Conservation (phyloP, 257 asterid species). For the Solanum tarapatanum region DNA sequence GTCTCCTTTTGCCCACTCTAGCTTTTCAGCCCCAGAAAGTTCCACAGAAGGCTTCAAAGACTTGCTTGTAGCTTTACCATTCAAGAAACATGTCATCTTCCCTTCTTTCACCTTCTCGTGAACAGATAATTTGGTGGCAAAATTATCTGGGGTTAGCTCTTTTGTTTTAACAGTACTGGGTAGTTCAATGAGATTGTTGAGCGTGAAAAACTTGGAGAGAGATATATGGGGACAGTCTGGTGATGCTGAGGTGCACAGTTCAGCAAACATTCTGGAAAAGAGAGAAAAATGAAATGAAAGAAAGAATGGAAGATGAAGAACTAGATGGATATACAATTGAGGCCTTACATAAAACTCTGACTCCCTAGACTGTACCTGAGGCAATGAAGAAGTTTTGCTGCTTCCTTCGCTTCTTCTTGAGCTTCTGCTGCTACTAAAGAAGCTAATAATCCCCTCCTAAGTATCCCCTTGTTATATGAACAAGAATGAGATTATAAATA, state of each 20-base stretch:
- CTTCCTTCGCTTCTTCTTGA: slow-evolving; percentile 61
- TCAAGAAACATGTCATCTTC: slow-evolving; percentile 15
- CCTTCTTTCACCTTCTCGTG: slow-evolving; percentile 33
- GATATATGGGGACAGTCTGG: slow-evolving; percentile 51
- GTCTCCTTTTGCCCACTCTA: slow-evolving; percentile 69
- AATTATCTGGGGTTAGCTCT: slow-evolving; percentile 20
- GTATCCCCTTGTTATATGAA: slow-evolving; percentile 33
- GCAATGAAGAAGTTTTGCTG: slow-evolving; percentile 64
- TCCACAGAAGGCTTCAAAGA: slow-evolving; percentile 14
- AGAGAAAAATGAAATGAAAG: not conserved
- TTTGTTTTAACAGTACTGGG: slow-evolving; percentile 22
- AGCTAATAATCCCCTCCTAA: slow-evolving; percentile 58
- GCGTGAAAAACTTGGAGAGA: slow-evolving; percentile 51
- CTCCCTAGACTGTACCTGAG: slow-evolving; percentile 34
- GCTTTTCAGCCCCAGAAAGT: slow-evolving; percentile 30
- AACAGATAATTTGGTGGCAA: slow-evolving; percentile 12
- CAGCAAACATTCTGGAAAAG: slow-evolving; percentile 55
- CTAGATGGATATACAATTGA: not conserved
- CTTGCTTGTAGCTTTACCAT: slow-evolving; percentile 18
- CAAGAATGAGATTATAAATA: not conserved
- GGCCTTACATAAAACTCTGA: not conserved
- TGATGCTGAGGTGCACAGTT: slow-evolving; percentile 61
- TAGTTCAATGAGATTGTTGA: slow-evolving; percentile 57
- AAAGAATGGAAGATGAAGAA: not conserved
- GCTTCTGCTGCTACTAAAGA: slow-evolving; percentile 73